Conservation (phyloP, 805 yeast genomes). For the Spathaspora girioi region DNA sequence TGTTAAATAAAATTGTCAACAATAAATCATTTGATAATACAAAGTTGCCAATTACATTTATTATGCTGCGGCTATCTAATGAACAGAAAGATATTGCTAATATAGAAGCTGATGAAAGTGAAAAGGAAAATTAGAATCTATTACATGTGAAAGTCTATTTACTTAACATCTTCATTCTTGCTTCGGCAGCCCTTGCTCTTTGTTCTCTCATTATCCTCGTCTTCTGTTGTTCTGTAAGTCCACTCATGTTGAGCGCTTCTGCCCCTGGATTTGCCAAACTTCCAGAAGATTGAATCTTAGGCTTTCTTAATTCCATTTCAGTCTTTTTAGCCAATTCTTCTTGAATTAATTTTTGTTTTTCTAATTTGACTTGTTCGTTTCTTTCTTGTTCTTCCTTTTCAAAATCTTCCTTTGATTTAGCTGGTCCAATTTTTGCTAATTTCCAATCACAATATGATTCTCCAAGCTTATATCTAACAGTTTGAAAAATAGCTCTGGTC, state of each 20-base stretch:
- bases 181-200: conserved; percentile 95
- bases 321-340: conserved; percentile 42
- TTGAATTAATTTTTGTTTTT: conserved; percentile 39
- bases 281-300: conserved; percentile 28
- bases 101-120: background rate
- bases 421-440: conserved; percentile 56
- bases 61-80: conserved; percentile 7
- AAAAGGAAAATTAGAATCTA: conserved; percentile 1
- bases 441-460: conserved; percentile 71
- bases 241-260: conserved; percentile 40
- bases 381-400: conserved; percentile 36
- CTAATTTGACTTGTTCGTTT: conserved; percentile 32
- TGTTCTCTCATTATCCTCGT: conserved; percentile 86
- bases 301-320: conserved; percentile 36
- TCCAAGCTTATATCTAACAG: conserved; percentile 64
- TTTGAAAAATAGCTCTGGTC: conserved; percentile 57
- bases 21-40: conserved; percentile 2
- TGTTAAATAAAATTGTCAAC: conserved; percentile 5
- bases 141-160: background rate
- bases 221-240: conserved; percentile 71
- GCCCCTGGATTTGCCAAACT: conserved; percentile 21
- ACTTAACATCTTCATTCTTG: conserved; percentile 45
- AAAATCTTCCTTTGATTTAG: conserved; percentile 57
- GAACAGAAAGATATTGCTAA: background rate
- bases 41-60: conserved; percentile 7